Conservation (phyloP, 345 rosid genomes). For the Euphorbia lathyris region DNA sequence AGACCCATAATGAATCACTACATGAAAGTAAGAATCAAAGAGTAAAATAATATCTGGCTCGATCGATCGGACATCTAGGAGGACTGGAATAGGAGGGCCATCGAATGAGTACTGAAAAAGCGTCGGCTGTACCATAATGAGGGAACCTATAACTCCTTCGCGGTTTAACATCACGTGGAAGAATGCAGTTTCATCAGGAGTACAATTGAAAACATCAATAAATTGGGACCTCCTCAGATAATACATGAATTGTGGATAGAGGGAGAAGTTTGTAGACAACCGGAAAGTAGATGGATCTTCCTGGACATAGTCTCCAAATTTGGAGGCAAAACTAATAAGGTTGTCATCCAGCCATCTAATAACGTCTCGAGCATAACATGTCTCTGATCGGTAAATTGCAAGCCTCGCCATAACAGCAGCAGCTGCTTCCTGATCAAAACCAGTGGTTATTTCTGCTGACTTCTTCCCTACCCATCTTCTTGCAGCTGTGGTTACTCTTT, state of each 20-base stretch:
- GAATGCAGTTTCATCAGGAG: constrained; percentile 88
- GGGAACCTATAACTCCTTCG: constrained; percentile 85
- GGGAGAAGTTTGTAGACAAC: constrained; percentile 80
- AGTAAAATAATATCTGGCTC: constrained; percentile 74
- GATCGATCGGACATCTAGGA: constrained; percentile 81
- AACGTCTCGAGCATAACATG: constrained; percentile 69
- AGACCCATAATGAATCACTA: constrained; percentile 85
- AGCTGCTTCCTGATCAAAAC: constrained; percentile 98
- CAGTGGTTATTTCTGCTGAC: constrained; percentile 68
- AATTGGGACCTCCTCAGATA: constrained; percentile 94
- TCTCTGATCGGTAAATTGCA: constrained; percentile 74
- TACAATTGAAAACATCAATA: constrained; percentile 82
- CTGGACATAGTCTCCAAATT: constrained; percentile 79
- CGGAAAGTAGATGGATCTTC: constrained; percentile 96
- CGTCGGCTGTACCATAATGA: constrained; percentile 94
- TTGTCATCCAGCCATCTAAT: constrained; percentile 88
- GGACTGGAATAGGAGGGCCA: constrained; percentile 93
- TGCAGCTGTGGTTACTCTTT: constrained; percentile 88
- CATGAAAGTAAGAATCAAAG: constrained; percentile 86
- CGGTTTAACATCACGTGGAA: constrained; percentile 86
- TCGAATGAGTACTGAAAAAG: constrained; percentile 84
- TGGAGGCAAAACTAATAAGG: constrained; percentile 68
- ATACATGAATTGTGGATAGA: constrained; percentile 95
- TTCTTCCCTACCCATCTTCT: constrained; percentile 88
- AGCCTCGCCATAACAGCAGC: constrained; percentile 93